These are phyloP conservation scores for Ascoidea tarda DNA, from an alignment of 805 yeast species.

Conservation along the genomic window DNA sequence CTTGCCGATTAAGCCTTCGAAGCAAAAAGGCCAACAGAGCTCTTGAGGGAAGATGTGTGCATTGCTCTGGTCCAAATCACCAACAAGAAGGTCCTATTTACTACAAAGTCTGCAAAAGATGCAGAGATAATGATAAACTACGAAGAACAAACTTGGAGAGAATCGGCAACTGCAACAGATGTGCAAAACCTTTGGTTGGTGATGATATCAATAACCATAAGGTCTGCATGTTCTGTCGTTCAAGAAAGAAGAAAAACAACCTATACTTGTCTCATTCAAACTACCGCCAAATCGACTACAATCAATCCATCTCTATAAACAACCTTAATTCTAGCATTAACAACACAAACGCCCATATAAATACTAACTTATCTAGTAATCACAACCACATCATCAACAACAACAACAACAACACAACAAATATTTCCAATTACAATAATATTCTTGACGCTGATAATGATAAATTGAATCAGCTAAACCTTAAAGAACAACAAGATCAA, in stretches of 20 bases:
- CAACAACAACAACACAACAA: background rate
- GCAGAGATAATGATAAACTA: constrained; percentile 46
- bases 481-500: background rate
- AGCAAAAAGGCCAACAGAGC: constrained; percentile 43
- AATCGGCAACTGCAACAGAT: constrained; percentile 47
- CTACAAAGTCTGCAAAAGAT: constrained; percentile 52
- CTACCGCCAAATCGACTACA: background rate
- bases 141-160: constrained; percentile 42
- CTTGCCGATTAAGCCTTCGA: constrained; percentile 41
- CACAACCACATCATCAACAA: background rate
- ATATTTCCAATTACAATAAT: background rate
- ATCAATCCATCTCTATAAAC: background rate
- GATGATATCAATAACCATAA: constrained; percentile 37
- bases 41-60: constrained; percentile 53
- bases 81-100: constrained; percentile 21
- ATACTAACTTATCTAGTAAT: background rate
- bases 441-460: too few relatives aligned
- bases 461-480: too few relatives aligned
- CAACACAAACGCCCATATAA: background rate
- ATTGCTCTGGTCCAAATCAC: constrained; percentile 47
- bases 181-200: constrained; percentile 34
- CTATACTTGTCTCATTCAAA: background rate
- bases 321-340: background rate
- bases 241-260: constrained; percentile 28
- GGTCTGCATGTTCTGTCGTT: constrained; percentile 41